phyloP scores from a whole-genome alignment of 1,139 yeast genomes.

The Meyerozyma athensensis region DNA sequence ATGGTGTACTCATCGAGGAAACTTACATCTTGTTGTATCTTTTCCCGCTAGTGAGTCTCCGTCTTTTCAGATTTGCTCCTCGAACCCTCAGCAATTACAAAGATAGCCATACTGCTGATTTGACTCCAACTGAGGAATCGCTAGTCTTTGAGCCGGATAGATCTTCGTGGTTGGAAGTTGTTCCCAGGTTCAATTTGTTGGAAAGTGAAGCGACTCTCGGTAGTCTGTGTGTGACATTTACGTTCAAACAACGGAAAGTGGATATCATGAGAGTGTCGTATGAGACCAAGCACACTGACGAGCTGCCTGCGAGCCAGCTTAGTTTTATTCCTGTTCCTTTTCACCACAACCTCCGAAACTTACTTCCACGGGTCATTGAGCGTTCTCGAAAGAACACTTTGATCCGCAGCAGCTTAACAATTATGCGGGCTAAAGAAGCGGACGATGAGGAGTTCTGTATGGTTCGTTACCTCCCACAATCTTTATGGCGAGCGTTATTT shows the following conservation, averaged over 20 bases:
- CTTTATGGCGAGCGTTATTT: neutral
- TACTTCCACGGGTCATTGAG: neutral
- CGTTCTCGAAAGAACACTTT: neutral
- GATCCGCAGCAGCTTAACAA: neutral
- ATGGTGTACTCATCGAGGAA: conserved; percentile 1
- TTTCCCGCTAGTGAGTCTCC: conserved; percentile 12
- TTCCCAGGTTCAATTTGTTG: neutral
- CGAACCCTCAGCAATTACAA: conserved; percentile 6
- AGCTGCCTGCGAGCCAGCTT: neutral
- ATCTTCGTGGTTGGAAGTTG: neutral
- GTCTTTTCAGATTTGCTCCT: conserved; percentile 11
- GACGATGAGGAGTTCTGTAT: conserved; percentile 2
- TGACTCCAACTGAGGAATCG: neutral
- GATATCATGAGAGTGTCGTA: neutral
- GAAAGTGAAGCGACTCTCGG: neutral
- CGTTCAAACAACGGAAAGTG: neutral
- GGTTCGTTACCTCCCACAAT: neutral
- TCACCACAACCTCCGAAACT: neutral
- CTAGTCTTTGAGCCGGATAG: neutral
- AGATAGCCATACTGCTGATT: neutral
- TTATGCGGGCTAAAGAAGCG: neutral
- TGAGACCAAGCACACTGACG: neutral
- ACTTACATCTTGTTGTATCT: conserved; percentile 12
- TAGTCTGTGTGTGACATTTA: neutral
- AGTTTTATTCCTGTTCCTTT: neutral